Conservation (phyloP, 2,329 filamentous ascomycete species). For the Thelonectria blattea region DNA sequence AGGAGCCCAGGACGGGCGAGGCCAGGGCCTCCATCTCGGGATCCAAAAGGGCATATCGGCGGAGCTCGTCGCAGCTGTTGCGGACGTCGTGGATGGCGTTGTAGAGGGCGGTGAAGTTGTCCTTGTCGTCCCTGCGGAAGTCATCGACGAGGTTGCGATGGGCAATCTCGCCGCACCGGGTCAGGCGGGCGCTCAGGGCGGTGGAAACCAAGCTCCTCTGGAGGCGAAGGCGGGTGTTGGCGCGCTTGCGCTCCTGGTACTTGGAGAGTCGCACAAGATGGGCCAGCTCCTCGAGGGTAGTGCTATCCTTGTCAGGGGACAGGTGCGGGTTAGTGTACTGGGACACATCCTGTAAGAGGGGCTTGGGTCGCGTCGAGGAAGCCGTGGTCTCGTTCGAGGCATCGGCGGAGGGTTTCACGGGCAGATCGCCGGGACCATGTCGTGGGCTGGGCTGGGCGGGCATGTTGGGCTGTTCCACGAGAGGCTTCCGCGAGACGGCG, state of each 20-base stretch:
- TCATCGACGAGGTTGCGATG: conserved; percentile 78
- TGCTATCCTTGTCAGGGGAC: conserved; percentile 66
- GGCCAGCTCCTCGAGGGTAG: conserved; percentile 77
- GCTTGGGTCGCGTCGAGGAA: conserved; percentile 50
- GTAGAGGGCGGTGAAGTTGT: conserved; percentile 75
- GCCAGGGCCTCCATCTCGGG: conserved; percentile 69
- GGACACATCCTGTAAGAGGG: conserved; percentile 70
- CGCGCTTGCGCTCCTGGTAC: conserved; percentile 82
- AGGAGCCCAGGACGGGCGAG: conserved; percentile 51
- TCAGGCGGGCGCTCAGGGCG: conserved; percentile 75
- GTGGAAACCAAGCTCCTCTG: conserved; percentile 78
- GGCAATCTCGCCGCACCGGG: conserved; percentile 75
- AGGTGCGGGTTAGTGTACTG: conserved; percentile 69
- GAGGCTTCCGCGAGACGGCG: conserved; percentile 53
- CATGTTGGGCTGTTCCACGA: conserved; percentile 53
- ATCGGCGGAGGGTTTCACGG: conserved; percentile 39
- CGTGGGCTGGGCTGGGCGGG: conserved; percentile 40
- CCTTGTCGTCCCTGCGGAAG: conserved; percentile 81
- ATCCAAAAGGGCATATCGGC: conserved; percentile 73
- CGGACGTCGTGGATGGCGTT: conserved; percentile 81
- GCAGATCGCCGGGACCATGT: conserved; percentile 35
- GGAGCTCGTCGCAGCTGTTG: conserved; percentile 75
- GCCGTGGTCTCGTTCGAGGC: conserved; percentile 49
- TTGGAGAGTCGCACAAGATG: conserved; percentile 79
- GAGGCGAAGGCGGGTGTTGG: conserved; percentile 73